These are phyloP conservation scores for Tuber umbilicatum DNA, from an alignment of 495 filamentous ascomycete species.

Conservation along the genomic window DNA sequence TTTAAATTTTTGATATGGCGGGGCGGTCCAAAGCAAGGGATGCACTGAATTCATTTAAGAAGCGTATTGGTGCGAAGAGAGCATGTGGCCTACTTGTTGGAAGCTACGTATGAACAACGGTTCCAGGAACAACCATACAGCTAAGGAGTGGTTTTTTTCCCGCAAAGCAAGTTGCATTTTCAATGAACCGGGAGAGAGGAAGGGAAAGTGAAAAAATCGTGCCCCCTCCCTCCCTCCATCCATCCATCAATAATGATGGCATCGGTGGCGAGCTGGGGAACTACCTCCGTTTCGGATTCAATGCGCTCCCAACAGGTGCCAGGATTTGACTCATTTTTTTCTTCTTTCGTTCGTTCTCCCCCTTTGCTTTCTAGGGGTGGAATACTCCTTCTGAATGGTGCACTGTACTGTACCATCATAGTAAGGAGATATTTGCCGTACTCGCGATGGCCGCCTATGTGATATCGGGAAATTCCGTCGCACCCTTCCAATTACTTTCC, in stretches of 20 bases:
- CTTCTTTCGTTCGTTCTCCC: background rate
- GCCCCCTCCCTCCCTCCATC: background rate
- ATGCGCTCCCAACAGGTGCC: background rate
- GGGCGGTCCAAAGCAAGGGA: background rate
- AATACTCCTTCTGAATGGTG: background rate
- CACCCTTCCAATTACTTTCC: background rate
- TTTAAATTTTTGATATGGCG: background rate
- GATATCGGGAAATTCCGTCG: background rate
- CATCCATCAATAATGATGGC: background rate
- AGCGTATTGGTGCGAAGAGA: background rate
- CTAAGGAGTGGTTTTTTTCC: background rate
- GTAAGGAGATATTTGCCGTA: background rate
- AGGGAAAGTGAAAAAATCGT: background rate
- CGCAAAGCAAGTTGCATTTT: background rate
- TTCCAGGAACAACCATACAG: background rate
- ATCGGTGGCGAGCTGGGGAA: background rate
- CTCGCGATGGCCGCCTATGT: background rate
- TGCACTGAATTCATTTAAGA: background rate
- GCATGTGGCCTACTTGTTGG: background rate
- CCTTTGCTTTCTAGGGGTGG: background rate
- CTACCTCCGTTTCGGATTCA: background rate
- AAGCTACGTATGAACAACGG: background rate
- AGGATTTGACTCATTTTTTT: background rate
- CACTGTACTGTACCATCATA: background rate
- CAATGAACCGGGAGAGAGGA: background rate